phyloP scores from a whole-genome alignment of 805 yeast species.

The Clavispora fructus region DNA sequence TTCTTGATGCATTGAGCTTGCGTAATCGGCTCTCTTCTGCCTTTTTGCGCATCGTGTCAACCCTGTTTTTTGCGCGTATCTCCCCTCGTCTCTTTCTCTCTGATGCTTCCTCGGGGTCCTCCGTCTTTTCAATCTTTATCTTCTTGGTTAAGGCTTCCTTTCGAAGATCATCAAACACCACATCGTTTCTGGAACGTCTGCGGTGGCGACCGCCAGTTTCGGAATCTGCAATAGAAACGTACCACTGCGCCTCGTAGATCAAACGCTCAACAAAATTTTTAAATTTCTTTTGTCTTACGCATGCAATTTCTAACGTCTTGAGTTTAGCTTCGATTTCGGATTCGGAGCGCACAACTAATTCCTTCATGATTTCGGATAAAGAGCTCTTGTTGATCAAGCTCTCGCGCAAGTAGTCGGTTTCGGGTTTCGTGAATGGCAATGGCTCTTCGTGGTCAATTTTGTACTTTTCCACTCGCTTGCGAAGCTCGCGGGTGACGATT shows the following conservation, averaged over 20 bases:
- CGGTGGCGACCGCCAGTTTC: slow-evolving; percentile 11
- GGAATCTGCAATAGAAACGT: slow-evolving; percentile 17
- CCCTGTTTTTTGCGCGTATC: background rate
- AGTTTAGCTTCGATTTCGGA: slow-evolving; percentile 18
- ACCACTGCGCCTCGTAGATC: slow-evolving; percentile 38
- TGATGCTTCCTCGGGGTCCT: slow-evolving; percentile 9
- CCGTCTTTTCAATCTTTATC: slow-evolving; percentile 6
- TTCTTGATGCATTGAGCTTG: background rate
- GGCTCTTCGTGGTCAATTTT: background rate
- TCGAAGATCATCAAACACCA: slow-evolving; percentile 15
- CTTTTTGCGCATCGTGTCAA: slow-evolving; percentile 1
- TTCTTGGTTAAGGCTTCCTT: slow-evolving; percentile 8
- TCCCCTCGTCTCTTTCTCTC: slow-evolving; percentile 3
- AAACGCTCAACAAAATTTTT: slow-evolving; percentile 26
- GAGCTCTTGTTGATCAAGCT: slow-evolving; percentile 11
- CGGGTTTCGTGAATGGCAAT: slow-evolving; percentile 21
- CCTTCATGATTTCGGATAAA: slow-evolving; percentile 9
- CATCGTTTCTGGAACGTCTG: slow-evolving; percentile 11
- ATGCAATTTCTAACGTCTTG: slow-evolving; percentile 20
- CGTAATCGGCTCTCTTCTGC: slow-evolving; percentile 1
- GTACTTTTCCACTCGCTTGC: background rate
- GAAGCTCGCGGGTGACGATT: background rate
- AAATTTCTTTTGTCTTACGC: slow-evolving; percentile 24
- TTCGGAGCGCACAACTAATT: slow-evolving; percentile 22
- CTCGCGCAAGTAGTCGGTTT: slow-evolving; percentile 16